Percentiles rank a stretch among this genome's conserved stretches.
Evolutionary conservation across 305 asterid genomes (phyloP).

Genomic region (Fraxinus floribunda): DNA sequence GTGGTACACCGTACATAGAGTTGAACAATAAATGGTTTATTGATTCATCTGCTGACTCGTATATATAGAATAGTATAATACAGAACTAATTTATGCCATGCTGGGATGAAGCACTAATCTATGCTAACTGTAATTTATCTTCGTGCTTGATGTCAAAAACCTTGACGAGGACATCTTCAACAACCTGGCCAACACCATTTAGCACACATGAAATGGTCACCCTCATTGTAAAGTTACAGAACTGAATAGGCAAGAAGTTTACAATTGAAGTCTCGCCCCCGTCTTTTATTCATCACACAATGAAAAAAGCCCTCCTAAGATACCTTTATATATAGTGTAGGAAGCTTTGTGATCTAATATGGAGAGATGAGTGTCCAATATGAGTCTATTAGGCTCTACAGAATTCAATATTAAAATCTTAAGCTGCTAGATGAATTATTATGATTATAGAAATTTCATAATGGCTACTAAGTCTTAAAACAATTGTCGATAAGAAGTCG

Average conservation of each 20-base stretch:
- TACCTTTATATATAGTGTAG: background rate
- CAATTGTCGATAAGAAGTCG: background rate
- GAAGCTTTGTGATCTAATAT: background rate
- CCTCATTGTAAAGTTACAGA: background rate
- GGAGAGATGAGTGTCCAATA: background rate
- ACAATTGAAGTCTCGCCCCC: background rate
- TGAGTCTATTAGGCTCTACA: background rate
- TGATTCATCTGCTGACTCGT: background rate
- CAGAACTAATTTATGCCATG: background rate
- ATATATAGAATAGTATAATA: background rate
- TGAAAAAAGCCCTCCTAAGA: background rate
- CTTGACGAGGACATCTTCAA: constrained; percentile 74
- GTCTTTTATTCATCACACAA: background rate
- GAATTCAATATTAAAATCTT: background rate
- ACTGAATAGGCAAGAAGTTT: background rate
- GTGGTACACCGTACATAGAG: background rate
- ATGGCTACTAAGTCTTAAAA: background rate
- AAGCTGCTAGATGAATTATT: background rate
- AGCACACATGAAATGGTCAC: background rate
- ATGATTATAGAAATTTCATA: background rate
- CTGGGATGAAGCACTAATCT: constrained; percentile 16
- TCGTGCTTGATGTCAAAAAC: constrained; percentile 74
- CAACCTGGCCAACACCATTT: constrained; percentile 51
- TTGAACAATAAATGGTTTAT: background rate
- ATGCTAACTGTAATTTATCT: constrained; percentile 65